Evolutionary conservation across 805 yeast species (phyloP), one percentile per base, ranked within the genome.

Genomic region (Allodekkera sacchari): DNA sequence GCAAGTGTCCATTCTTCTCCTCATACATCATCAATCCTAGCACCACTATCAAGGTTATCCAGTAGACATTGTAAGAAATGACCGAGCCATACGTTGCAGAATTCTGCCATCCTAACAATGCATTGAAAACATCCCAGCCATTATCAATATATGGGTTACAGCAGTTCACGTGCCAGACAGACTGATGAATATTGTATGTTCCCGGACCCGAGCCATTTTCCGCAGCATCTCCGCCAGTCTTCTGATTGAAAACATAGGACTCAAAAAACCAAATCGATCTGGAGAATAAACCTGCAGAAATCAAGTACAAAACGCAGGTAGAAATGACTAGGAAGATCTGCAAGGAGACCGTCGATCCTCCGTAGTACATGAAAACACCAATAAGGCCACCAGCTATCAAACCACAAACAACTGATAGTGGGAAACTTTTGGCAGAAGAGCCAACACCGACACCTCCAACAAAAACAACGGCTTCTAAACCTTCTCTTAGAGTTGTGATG

Each of bases 41-140:
- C 25, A 66, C 58, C 18, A 60, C 35, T 37, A 79, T 77, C 33
- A 83, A 52, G 30, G 58, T 57, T 33, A 87, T 43, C 96, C 96
- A 87, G 68, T 87, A 87, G 38, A 80, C 45, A 62, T 84, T 84
- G 64, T 88, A 88, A 26, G 85, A 73, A 34, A 87, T 62, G 35
- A 87, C 84, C 3, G 95, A 83, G 34, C 95, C 94, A 52, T 83
- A 70, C 44, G 94, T 83, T 41, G 95, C 96, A 29, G 94, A 74
- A 61, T 87, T 87, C 64, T 85, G 94, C 96, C 96, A 88, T 38
- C 96, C 96, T 41, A 87, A 65, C 33, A 87, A 59, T 13, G 96
- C 83, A 52, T 87, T 87, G 70, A 87, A 87, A 40, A 87, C 77
- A 70, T 85, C 95, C 96, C 96, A 88, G 61, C 95, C 96, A 45